Percentiles rank a stretch among this genome's conserved stretches.
Conservation (phyloP, 106 monocot species). For the Chionographis japonica region DNA sequence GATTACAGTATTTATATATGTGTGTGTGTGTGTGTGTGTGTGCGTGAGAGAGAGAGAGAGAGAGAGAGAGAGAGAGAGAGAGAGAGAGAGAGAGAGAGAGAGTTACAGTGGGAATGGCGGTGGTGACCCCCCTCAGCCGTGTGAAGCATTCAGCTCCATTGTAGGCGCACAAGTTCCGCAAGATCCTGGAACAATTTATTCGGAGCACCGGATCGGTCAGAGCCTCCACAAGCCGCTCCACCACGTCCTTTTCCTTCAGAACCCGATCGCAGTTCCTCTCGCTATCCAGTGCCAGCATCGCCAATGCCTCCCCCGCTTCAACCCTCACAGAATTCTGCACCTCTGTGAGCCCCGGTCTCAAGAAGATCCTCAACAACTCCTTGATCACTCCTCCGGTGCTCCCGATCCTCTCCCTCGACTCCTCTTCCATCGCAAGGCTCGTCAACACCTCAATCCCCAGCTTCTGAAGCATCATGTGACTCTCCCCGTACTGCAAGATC, state of each 20-base stretch:
- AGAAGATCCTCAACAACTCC: conserved; percentile 31
- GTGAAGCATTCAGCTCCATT: conserved; percentile 6
- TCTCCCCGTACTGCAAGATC: conserved; percentile 37
- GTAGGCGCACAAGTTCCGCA: conserved; percentile 61
- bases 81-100: no score
- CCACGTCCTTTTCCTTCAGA: conserved; percentile 20
- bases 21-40: no score
- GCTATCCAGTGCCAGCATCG: conserved; percentile 72
- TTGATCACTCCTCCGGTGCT: conserved; percentile 41
- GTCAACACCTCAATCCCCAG: conserved; percentile 62
- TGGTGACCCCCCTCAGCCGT: conserved; percentile 18
- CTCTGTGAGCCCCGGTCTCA: background rate
- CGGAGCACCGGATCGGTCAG: conserved; percentile 22
- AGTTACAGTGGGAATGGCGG: conserved; percentile 45
- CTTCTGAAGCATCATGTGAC: conserved; percentile 31
- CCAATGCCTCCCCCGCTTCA: conserved; percentile 62
- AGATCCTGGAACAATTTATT: conserved; percentile 41
- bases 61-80: no score
- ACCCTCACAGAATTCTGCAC: conserved; percentile 10
- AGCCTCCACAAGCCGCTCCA: conserved; percentile 43
- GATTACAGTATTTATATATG: no score
- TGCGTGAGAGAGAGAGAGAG: no score
- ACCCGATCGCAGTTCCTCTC: conserved; percentile 43
- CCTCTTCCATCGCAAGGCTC: conserved; percentile 55
- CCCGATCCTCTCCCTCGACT: conserved; percentile 50